Evolutionary conservation across 2,329 filamentous ascomycete genomes (phyloP).

Genomic region (Fusarium coffeatum): DNA sequence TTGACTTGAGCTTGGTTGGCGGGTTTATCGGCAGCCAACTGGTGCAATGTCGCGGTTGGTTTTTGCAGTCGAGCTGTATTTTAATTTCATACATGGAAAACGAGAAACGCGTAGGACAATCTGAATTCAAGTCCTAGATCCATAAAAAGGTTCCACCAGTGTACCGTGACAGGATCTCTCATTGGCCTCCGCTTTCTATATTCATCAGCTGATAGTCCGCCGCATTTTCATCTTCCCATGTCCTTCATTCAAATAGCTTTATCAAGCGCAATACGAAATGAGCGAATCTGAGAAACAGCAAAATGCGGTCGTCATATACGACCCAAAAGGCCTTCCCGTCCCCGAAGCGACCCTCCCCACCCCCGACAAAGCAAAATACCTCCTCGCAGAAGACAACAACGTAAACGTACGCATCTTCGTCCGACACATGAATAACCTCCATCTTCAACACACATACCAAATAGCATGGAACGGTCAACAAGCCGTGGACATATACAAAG

Average conservation of each 20-base stretch:
- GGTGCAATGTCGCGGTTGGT: too few relatives aligned
- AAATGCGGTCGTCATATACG: not conserved
- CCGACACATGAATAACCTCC: not conserved
- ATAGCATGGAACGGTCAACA: constrained; percentile 9
- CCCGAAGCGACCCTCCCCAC: accelerated
- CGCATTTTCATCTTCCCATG: too few relatives aligned
- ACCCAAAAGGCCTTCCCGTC: accelerated
- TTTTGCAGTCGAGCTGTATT: too few relatives aligned
- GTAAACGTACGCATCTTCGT: not conserved
- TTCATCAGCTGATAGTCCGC: not conserved
- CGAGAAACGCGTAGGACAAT: not conserved
- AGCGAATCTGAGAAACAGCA: not conserved
- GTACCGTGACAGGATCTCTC: not conserved
- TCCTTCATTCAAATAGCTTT: not conserved
- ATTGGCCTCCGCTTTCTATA: not conserved
- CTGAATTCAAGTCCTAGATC: not conserved
- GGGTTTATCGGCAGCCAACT: too few relatives aligned
- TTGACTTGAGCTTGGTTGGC: too few relatives aligned
- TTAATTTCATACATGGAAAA: too few relatives aligned
- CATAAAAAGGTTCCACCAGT: not conserved
- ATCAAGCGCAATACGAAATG: not conserved
- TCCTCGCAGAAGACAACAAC: constrained; percentile 18
- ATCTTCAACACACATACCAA: not conserved
- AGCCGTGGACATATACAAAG: constrained; percentile 3
- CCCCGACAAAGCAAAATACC: not conserved